These are phyloP conservation scores for Calocybe indica DNA, from an alignment of 768 basidiomycete species.

Conservation along the genomic window DNA sequence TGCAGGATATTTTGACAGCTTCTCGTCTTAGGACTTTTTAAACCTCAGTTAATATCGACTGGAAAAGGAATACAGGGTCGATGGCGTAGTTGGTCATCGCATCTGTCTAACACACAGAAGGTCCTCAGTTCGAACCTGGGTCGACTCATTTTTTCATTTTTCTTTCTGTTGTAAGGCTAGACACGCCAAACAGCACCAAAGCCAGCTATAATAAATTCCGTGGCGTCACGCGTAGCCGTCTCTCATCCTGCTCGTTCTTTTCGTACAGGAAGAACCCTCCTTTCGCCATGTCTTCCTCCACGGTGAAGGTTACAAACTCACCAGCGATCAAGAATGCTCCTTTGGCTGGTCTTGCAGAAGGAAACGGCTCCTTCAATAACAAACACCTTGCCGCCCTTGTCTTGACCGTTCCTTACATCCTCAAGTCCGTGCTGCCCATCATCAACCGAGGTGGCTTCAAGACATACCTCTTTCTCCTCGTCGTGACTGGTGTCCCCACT, in stretches of 20 bases:
- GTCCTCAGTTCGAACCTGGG: constrained; percentile 10
- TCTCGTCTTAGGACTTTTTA: too few relatives aligned
- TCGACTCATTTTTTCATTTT: constrained; percentile 4
- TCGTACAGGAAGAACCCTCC: too few relatives aligned
- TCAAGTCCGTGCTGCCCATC: constrained; percentile 79
- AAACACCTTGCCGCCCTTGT: constrained; percentile 70
- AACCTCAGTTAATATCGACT: too few relatives aligned
- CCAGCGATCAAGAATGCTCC: constrained; percentile 86
- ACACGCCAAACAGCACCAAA: not conserved
- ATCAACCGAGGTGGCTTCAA: constrained; percentile 82
- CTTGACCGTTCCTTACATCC: constrained; percentile 74
- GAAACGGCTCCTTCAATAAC: constrained; percentile 82
- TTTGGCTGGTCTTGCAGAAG: constrained; percentile 75
- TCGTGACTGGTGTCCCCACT: constrained; percentile 70
- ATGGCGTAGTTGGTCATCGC: constrained; percentile 83
- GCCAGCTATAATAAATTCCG: too few relatives aligned
- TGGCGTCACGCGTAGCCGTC: not conserved
- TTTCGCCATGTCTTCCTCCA: constrained; percentile 30
- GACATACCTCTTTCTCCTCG: constrained; percentile 76
- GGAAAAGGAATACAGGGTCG: too few relatives aligned
- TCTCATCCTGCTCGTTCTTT: not conserved
- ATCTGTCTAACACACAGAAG: constrained; percentile 56
- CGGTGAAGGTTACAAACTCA: constrained; percentile 57
- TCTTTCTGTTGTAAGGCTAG: constrained; percentile 3
- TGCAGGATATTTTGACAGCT: too few relatives aligned